phyloP scores from a whole-genome alignment of 2,329 filamentous ascomycete genomes.

The Paecilomyces sp. region DNA sequence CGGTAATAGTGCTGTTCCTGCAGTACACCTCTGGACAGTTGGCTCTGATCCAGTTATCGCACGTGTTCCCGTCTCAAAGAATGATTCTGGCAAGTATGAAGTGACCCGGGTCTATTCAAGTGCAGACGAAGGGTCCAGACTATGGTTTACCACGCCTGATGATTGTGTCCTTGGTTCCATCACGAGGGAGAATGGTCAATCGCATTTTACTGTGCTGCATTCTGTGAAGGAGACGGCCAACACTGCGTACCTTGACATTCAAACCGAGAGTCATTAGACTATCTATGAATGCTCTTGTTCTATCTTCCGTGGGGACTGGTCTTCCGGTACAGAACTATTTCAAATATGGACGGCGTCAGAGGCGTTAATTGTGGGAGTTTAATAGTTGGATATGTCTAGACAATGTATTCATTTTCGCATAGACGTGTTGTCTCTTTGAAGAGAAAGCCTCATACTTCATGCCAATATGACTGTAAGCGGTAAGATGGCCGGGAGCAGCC shows the following conservation, averaged over 20 bases:
- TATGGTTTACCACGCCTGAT: conserved; percentile 30
- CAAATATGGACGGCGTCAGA: neutral
- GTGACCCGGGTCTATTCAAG: conserved; percentile 21
- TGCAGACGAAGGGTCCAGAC: conserved; percentile 14
- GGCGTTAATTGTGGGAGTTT: neutral
- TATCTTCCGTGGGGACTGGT: neutral
- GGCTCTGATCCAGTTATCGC: conserved; percentile 21
- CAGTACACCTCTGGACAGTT: conserved; percentile 27
- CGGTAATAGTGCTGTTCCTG: conserved; percentile 23
- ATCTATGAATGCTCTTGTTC: neutral
- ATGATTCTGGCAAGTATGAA: conserved; percentile 29
- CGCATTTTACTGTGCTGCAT: conserved; percentile 21
- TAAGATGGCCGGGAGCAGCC: neutral
- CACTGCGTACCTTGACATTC: neutral
- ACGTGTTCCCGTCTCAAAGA: conserved; percentile 22
- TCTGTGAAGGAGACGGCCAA: conserved; percentile 15
- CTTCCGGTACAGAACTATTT: neutral
- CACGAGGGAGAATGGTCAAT: conserved; percentile 11
- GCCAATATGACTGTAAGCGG: neutral
- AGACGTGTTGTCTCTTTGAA: too few species aligned
- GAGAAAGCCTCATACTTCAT: too few species aligned
- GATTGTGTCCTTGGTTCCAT: conserved; percentile 27
- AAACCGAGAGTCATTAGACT: neutral
- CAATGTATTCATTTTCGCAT: too few species aligned
- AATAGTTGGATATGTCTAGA: too few species aligned